These are phyloP conservation scores for Plenodomus lindquistii DNA, from an alignment of 2,329 filamentous ascomycete species.

Conservation along the genomic window DNA sequence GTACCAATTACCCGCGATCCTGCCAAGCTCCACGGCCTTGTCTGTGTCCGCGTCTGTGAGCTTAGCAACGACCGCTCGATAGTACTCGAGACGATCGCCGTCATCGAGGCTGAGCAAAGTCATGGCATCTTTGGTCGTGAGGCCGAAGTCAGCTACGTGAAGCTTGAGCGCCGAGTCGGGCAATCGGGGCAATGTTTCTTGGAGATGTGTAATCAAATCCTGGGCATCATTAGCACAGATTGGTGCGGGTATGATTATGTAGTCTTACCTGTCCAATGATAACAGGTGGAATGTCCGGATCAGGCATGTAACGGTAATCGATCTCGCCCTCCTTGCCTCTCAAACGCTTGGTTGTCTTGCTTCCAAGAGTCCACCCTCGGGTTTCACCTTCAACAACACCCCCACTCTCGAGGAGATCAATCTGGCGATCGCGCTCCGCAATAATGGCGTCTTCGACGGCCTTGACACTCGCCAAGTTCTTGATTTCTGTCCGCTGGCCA, in stretches of 20 bases:
- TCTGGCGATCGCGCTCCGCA: slow-evolving; percentile 88
- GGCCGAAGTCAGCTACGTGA: slow-evolving; percentile 64
- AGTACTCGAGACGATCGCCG: slow-evolving; percentile 81
- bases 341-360: slow-evolving; percentile 76
- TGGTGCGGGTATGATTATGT: background rate
- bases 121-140: slow-evolving; percentile 81
- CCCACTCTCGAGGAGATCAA: slow-evolving; percentile 74
- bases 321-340: slow-evolving; percentile 95
- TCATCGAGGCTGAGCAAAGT: slow-evolving; percentile 77
- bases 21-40: slow-evolving; percentile 38
- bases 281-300: slow-evolving; percentile 84
- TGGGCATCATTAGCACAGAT: slow-evolving; percentile 18
- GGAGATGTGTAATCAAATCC: slow-evolving; percentile 69
- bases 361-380: slow-evolving; percentile 86
- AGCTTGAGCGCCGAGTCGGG: slow-evolving; percentile 72
- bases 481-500: slow-evolving; percentile 93
- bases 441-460: slow-evolving; percentile 93
- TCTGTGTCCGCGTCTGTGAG: background rate
- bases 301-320: slow-evolving; percentile 98
- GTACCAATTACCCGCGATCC: slow-evolving; percentile 61
- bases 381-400: slow-evolving; percentile 82
- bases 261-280: slow-evolving; percentile 62
- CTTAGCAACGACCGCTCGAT: slow-evolving; percentile 60
- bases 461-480: slow-evolving; percentile 93
- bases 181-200: slow-evolving; percentile 65